Base-by-base conservation (phyloP, 2,329 filamentous ascomycete genomes). In the Penicillium sp. region DNA sequence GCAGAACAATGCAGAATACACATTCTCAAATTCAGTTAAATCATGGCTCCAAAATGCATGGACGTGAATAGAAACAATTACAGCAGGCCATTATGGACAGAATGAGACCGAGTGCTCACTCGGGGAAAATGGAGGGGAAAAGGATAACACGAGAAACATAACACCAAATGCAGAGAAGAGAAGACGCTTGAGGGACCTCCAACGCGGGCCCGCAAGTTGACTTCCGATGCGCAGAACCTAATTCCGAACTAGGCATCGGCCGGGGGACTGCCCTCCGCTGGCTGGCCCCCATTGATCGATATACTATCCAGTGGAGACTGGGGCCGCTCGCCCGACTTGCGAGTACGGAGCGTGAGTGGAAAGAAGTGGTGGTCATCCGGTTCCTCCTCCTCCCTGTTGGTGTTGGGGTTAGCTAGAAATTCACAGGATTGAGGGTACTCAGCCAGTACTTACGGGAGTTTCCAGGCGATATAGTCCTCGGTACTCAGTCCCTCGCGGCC, bases 391-490 rank as follows among this genome's bases (percentile, higher is more conserved):
- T 94, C 91, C 75, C 91, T 95, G 65, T 30, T 46, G 37, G 65
- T 77, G 64, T 75, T 73, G 56, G 43, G 4, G 21, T 40, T 40
- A 40, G 36, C 21, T 23, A 23, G 34, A 21, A n/a, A 37, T n/a
- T 13, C 27, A 3, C 27, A 12, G 27, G 27, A 12, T 54, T 54
- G 29, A 49, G 23, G 27, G 18, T 13, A 23, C 15, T 8, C 33
- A 27, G 55, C 24, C 34, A 44, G 7, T 50, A 91, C 92, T 88
- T 83, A 97, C 89, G 93, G 94, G 52, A 97, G 79, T 77, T 95
- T 96, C 94, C 94, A 99, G 26, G 93, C 89, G 67, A 97, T 91
- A 72, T 99, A 97, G 69, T 99, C 94, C 75, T 99, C 94, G 0
- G 94, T 97, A 76, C 83, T 94, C 62, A 99, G 77, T 1, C 93